Base-by-base conservation (phyloP, 225 moss, liverwort and hornwort species). In the Straminergon stramineum region DNA sequence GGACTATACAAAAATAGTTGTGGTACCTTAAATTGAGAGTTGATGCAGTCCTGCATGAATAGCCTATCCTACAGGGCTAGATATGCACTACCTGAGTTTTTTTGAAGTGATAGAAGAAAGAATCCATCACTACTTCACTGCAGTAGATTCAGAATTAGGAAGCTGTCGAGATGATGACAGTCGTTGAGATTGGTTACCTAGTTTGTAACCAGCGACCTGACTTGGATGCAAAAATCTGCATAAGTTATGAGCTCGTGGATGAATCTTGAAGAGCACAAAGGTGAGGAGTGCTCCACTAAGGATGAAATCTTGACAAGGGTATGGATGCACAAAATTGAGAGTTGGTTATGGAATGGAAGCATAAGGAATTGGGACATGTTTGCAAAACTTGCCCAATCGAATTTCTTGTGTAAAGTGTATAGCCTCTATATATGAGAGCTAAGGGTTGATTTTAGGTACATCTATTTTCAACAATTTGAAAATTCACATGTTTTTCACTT, bases 361-460 rank as follows among this genome's bases (percentile, higher is more conserved):
- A 30, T 56, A 10, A 12, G 14, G 2, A 41, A 39, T 6, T 13
- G 43, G 2, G 6, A 31, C 4, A 37, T 79, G 26, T 26, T 55
- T 55, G 26, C 17, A n/a, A 79, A 10, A 39, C 39, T 17, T 58
- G n/a, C 0, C 1, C 57, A 57, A 24, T 26, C 1, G n/a, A 57
- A 6, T n/a, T 17, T 39, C 26, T 17, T 57, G 39, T 5, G 5
- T 27, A 28, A 27, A 79, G 18, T 27, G 57, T 10, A 17, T 2
- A 79, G 0, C 10, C 1, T 56, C 6, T 15, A 3, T n/a, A 18
- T 12, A n/a, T 7, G 28, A 79, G 17, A 23, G 4, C 0, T 0
- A 1, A n/a, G 22, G 1, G 17, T 7, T 4, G 22, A 27, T 79
- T 79, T 57, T 32, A 27, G 27, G 4, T 17, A 11, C 7, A 17